These are phyloP conservation scores for Curvularia spicifera DNA, from an alignment of 2,329 filamentous ascomycete species.

Conservation along the genomic window DNA sequence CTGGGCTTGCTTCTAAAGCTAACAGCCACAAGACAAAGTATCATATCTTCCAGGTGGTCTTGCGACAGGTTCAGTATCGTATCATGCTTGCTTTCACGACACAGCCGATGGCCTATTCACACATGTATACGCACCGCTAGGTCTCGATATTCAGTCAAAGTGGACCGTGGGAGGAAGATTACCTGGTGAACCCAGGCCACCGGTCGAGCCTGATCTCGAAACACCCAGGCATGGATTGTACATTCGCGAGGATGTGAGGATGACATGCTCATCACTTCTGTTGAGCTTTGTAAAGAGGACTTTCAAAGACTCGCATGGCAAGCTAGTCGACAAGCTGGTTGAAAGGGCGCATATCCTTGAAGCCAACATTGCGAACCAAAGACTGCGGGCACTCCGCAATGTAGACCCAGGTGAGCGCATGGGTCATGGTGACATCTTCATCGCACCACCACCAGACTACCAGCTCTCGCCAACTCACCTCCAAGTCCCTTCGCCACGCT, in stretches of 20 bases:
- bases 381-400: constrained; percentile 39
- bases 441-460: constrained; percentile 46
- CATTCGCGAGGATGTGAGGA: constrained; percentile 82
- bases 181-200: constrained; percentile 71
- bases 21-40: constrained; percentile 65
- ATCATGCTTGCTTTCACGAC: constrained; percentile 82
- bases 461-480: constrained; percentile 17
- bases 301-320: constrained; percentile 74
- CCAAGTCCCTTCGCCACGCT: constrained; percentile 20
- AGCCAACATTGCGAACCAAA: constrained; percentile 42
- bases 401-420: constrained; percentile 42
- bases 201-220: constrained; percentile 69
- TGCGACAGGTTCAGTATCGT: constrained; percentile 71
- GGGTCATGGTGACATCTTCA: constrained; percentile 44
- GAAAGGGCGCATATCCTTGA: constrained; percentile 48
- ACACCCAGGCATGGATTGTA: constrained; percentile 74
- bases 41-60: constrained; percentile 73
- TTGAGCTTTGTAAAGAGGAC: constrained; percentile 81
- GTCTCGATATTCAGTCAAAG: constrained; percentile 77
- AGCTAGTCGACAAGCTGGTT: constrained; percentile 65
- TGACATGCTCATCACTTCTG: constrained; percentile 80
- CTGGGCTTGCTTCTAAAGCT: background rate
- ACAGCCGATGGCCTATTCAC: constrained; percentile 76
- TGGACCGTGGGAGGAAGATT: constrained; percentile 78
- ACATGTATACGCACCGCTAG: constrained; percentile 82